Conservation (phyloP, 179 eudicot species). For the Vitellaria paradoxa region DNA sequence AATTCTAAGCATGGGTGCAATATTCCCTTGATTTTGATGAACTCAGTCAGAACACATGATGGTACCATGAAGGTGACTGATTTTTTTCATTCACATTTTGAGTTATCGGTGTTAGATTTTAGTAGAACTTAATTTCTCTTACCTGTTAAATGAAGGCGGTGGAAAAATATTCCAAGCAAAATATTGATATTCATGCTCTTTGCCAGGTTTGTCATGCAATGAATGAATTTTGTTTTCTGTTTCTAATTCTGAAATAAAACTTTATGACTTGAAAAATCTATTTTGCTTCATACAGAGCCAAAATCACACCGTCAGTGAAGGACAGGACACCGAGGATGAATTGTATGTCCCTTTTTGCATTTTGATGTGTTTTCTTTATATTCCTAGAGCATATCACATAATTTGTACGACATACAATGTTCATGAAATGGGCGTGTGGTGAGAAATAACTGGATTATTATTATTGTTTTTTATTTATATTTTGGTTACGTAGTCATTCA, state of each 20-base stretch:
- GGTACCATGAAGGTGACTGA: constrained; percentile 40
- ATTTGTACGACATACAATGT: not conserved
- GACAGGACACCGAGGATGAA: constrained; percentile 20
- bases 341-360: constrained; percentile 21
- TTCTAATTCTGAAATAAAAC: constrained; percentile 2
- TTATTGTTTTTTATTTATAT: not conserved
- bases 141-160: constrained; percentile 33
- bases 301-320: constrained; percentile 13
- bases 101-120: constrained; percentile 8
- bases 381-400: not conserved
- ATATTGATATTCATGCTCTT: constrained; percentile 28
- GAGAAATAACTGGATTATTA: not conserved
- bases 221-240: not conserved
- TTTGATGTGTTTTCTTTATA: not conserved
- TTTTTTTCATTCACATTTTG: not conserved
- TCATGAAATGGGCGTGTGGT: not conserved
- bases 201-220: constrained; percentile 30
- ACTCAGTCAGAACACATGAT: constrained; percentile 34
- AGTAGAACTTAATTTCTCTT: constrained; percentile 12
- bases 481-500: not conserved
- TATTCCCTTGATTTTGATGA: constrained; percentile 47
- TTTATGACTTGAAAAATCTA: not conserved
- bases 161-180: constrained; percentile 41
- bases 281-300: constrained; percentile 24
- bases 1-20: constrained; percentile 47